Conservation (phyloP, 495 filamentous ascomycete genomes). For the Terfezia boudieri region DNA sequence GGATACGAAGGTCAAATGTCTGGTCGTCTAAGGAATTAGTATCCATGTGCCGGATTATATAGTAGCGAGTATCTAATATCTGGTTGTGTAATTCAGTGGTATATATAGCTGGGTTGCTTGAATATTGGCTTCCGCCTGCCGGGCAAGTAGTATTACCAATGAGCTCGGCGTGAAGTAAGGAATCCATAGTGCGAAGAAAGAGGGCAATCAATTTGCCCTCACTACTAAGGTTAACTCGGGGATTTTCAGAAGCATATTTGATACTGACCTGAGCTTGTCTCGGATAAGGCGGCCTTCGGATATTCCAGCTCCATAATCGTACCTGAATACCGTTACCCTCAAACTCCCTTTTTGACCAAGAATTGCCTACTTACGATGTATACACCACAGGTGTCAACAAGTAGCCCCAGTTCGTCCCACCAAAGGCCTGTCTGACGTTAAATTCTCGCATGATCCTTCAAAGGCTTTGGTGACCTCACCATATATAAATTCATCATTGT, state of each 20-base stretch:
- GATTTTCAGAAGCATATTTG: background rate
- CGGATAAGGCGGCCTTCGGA: constrained; percentile 18
- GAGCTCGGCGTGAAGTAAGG: background rate
- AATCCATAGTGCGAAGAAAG: background rate
- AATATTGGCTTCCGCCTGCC: background rate
- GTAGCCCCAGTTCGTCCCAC: constrained; percentile 14
- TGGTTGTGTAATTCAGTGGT: background rate
- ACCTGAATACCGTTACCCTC: constrained; percentile 5
- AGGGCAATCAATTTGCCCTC: background rate
- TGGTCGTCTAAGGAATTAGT: background rate
- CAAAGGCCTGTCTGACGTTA: constrained; percentile 6
- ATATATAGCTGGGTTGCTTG: background rate
- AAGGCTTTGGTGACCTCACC: background rate
- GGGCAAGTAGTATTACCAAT: background rate
- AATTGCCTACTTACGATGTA: constrained; percentile 1
- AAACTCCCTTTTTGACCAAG: background rate
- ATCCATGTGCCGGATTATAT: background rate
- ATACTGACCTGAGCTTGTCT: constrained; percentile 16
- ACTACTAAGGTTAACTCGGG: background rate
- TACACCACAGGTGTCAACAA: constrained; percentile 3
- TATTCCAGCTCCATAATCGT: constrained; percentile 22
- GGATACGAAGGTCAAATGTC: background rate
- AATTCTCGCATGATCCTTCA: background rate
- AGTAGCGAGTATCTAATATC: background rate
- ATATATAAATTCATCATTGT: constrained; percentile 16